Evolutionary conservation across 345 rosid species (phyloP), one percentile per base, ranked within the genome.

Genomic region (Salix arbutifolia): DNA sequence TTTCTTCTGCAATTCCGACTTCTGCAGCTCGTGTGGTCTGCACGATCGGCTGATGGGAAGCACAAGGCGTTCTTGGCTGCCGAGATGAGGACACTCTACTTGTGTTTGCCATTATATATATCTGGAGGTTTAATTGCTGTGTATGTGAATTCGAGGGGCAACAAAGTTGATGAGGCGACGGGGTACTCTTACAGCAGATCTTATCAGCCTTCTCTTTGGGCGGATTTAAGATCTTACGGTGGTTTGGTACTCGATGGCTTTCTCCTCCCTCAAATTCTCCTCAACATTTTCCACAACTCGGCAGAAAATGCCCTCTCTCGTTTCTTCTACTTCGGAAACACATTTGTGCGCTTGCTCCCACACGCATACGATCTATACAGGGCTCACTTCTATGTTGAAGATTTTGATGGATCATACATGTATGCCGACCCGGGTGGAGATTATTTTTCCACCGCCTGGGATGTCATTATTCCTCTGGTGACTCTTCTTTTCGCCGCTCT

Each of bases 361-460:
- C 78, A 81, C 21, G 75, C 62, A 8, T 81, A 81, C 52, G 78
- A 81, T 70, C 78, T 77, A 17, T 81, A 48, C 72, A 38, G 80
- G 60, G 75, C 75, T 48, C 46, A 35, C 25, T 60, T 35, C 65
- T 71, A 60, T 23, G 71, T 6, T 19, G 42, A 71, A 14, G 65
- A 60, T 18, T 70, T 79, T 21, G 65, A 78, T 16, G 56, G 80
- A 25, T 79, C 83, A n/a, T 88, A 85, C 79, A 69, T 81, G 10
- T 90, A 85, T 70, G 89, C 88, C n/a, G 70, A 72, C 44, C 86
- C 81, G 5, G 69, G 23, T 18, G 78, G 64, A 18, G 88, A 87
- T 40, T 86, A 79, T 40, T 86, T 75, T 67, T 89, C 88, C 28
- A 82, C 85, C 65, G 78, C 85, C 26, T 83, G 90, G 85, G 85